Conservation (phyloP, 2,329 filamentous ascomycete species). For the Albophoma yamanashiensis region DNA sequence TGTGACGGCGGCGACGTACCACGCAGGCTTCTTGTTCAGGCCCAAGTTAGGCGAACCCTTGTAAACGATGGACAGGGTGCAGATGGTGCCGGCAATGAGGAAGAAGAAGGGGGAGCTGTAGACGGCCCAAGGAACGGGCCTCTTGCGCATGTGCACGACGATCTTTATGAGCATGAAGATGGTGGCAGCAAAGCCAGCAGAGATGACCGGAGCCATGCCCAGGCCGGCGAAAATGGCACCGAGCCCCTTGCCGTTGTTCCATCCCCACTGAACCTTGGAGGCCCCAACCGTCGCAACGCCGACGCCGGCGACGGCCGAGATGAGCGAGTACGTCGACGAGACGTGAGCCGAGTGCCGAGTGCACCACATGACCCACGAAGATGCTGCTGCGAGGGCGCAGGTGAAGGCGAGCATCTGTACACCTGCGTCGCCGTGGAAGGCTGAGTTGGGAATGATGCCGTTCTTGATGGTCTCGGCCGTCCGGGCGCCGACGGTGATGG, state of each 20-base stretch:
- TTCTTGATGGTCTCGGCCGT: constrained; percentile 71
- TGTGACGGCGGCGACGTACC: constrained; percentile 57
- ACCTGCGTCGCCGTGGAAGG: constrained; percentile 49
- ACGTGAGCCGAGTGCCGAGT: constrained; percentile 61
- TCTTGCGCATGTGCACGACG: constrained; percentile 59
- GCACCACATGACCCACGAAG: constrained; percentile 70
- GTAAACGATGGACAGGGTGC: constrained; percentile 69
- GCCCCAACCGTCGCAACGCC: constrained; percentile 55
- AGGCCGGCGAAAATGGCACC: constrained; percentile 63
- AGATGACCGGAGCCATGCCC: constrained; percentile 59
- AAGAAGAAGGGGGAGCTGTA: constrained; percentile 68
- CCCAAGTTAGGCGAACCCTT: constrained; percentile 64
- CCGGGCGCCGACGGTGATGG: constrained; percentile 53
- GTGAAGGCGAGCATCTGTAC: constrained; percentile 59
- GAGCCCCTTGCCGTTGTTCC: constrained; percentile 57
- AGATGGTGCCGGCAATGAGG: constrained; percentile 63
- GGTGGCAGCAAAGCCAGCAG: constrained; percentile 50
- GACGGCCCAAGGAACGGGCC: constrained; percentile 63
- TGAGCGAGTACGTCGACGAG: constrained; percentile 59
- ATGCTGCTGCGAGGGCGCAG: constrained; percentile 50
- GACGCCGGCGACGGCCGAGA: constrained; percentile 56
- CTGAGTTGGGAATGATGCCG: constrained; percentile 50
- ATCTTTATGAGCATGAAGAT: constrained; percentile 60
- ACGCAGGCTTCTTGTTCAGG: constrained; percentile 53
- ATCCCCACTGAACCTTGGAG: constrained; percentile 54